Evolutionary conservation across 345 rosid genomes (phyloP), one percentile per base, ranked within the genome.

Genomic region (Limnanthes douglasii): DNA sequence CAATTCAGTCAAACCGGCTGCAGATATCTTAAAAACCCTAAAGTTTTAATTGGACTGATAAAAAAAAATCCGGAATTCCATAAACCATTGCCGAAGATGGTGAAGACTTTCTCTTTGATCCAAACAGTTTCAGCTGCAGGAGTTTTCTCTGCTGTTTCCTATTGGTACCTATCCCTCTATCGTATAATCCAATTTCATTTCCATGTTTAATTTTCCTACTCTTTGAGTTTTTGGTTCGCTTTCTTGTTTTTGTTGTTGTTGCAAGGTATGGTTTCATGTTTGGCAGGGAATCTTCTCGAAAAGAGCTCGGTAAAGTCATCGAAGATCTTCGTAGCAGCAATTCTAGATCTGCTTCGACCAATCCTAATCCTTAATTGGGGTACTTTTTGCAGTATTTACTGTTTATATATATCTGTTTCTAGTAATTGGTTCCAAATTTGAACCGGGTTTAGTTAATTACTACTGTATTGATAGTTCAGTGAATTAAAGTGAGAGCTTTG

Each of bases 201-300:
- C 23, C 19, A 10, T 6, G 10, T 24, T 30, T 20, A 2, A 12
- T 45, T 25, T 41, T 20, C 29, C 4, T 0, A 3, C 37, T 21
- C 22, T 37, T 10, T 17, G 18, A 17, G 5, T 19, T 17, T 24
- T 45, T 25, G 48, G 53, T 40, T 51, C 15, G 35, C 6, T 21
- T 22, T 7, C 30, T 20, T 3, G 38, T n/a, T 11, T 29, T 18
- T 23, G 1, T n/a, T 4, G 11, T 1, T 21, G 11, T 41, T 3
- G 1, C 34, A 51, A 76, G 97, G 93, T 90, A 80, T 38, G 98
- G 96, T 13, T 90, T 90, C 70, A 70, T 75, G 93, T 77, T 80
- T 37, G 98, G 96, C 21, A 66, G 93, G 60, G 93, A 80, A 53
- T 77, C 85, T 4, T 94, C 85, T 41, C 72, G 93, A 31, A 84